Evolutionary conservation across 257 asterid genomes (phyloP).

Genomic region (Voacanga thouarsii): DNA sequence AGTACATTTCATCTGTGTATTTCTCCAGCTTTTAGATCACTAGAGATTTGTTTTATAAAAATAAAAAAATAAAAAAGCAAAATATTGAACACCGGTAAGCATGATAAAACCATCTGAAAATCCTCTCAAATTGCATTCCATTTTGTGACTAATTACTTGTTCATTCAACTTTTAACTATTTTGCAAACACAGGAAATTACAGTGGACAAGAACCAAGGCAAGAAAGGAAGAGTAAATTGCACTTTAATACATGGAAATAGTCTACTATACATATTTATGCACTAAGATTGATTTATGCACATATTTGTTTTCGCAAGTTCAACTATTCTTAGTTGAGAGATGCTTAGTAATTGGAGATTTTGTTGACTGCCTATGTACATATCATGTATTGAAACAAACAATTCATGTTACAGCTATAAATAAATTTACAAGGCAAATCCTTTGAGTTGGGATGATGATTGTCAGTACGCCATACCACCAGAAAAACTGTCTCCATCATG

Average conservation of each 20-base stretch:
- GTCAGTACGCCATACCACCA: slow-evolving; percentile 79
- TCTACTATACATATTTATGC: background rate
- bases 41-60: too few relatives aligned
- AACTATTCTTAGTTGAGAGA: background rate
- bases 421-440: background rate
- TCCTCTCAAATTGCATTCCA: background rate
- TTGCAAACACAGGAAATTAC: background rate
- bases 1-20: too few relatives aligned
- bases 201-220: background rate
- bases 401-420: background rate
- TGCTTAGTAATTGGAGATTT: background rate
- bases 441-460: background rate
- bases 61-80: too few relatives aligned
- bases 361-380: background rate
- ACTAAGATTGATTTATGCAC: background rate
- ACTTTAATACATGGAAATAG: background rate
- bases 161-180: background rate
- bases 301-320: background rate
- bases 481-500: slow-evolving; percentile 83
- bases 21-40: too few relatives aligned
- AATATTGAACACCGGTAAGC: too few relatives aligned
- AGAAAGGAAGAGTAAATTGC: background rate
- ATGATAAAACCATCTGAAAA: too few relatives aligned
- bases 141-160: background rate
- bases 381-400: background rate